Evolutionary conservation across 768 basidiomycete species (phyloP), one percentile per base, ranked within the genome.

Genomic region (Rhizopogon rudus): DNA sequence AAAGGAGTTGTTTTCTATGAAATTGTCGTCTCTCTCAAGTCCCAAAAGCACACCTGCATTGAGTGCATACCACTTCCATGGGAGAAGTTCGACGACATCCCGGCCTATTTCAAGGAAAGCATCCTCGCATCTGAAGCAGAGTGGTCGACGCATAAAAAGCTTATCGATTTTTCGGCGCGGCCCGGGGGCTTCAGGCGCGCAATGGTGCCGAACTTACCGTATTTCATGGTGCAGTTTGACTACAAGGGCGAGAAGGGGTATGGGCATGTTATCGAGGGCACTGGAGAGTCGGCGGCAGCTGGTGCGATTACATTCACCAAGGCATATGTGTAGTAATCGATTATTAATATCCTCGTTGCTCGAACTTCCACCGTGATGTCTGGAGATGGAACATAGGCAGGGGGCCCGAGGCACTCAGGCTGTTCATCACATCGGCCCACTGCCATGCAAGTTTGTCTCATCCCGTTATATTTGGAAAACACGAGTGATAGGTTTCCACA

Each of bases 181-280:
- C 91, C 93, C 1, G 95, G 96, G 16, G 96, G 96, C 3, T 98
- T 98, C 77, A 79, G 95, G 41, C 82, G 96, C 0, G 86, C 91
- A 25, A 91, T 99, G 88, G 96, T 99, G 10, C 86, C 95, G 3
- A 97, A 98, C 64, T 74, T 99, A 31, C 97, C 97, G 1, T 99
- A 99, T 71, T 99, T 99, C 65, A 96, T 95, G 92, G 91, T 98
- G 6, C 94, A 96, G 63, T 99, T 96, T 70, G 97, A 99, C 71
- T 80, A 98, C 71, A 98, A 95, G 64, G 94, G 97, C 25, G 94
- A 98, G 71, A 93, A 92, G 65, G 97, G 97, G 2, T 99, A 93
- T 66, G 97, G 97, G 0, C 97, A 99, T 71, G 91, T 99, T 58
- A 97, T 99, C 57, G 97, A 99, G 69, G 97, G 97, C 1, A 81